Base-by-base conservation (phyloP, 495 filamentous ascomycete species). In the Penicillium soppii region DNA sequence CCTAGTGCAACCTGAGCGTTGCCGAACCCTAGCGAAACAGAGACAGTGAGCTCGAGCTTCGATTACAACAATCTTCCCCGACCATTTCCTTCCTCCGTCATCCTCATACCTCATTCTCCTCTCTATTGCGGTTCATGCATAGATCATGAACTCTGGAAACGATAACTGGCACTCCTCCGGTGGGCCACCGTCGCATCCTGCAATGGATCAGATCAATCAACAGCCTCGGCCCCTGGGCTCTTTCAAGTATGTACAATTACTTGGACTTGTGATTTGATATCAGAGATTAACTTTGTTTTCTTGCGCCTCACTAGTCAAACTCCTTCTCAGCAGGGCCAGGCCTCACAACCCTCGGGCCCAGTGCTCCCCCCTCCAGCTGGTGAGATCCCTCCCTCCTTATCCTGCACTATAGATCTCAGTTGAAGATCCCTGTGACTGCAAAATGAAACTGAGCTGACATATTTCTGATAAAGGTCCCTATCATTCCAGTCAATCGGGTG, bases 311-410 rank as follows among this genome's bases (percentile, higher is more conserved):
- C 29, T 43, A 77, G 74, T 50, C 74, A 75, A 64, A 77, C 73
- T 55, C 74, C 65, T 38, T 56, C 67, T 58, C 74, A 78, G 44
- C 76, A 76, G 67, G 71, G 67, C 21, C 73, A 72, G 40, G 70
- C 71, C 23, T 61, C 72, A 39, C 78, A 80, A 58, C 61, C 72
- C 43, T 70, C 73, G 13, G 76, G 76, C 13, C 73, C 74, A 9
- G 71, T 79, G 51, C 70, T 79, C 17, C 69, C 75, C 52, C 75
- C 72, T 50, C 77, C 76, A 58, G 54, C 67, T 43, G 76, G 77
- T 81, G 67, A 71, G 74, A 53, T 42, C 47, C 29, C 59, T 35
- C 21, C 19, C 26, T 43, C 20, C 43, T 23, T n/a, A 32, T 20
- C 29, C 3, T 15, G 20, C 15, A 23, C 4, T 32, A 10, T 12